Conservation (phyloP, 2,329 filamentous ascomycete genomes). For the Cytospora piceicola region DNA sequence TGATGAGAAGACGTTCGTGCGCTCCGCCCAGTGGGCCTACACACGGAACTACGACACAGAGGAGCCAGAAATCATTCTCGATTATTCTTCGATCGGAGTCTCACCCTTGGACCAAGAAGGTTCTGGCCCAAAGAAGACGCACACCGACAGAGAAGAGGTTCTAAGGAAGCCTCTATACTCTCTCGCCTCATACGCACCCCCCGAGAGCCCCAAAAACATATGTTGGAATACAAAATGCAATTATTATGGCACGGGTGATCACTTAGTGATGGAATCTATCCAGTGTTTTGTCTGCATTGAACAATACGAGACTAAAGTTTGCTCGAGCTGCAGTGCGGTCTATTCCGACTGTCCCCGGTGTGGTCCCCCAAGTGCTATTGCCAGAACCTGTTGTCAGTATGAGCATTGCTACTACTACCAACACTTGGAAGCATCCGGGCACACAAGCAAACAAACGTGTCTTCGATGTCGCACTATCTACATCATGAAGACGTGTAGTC, state of each 20-base stretch:
- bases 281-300: too few species aligned
- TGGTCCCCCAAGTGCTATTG: not conserved
- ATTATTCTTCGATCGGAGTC: not conserved
- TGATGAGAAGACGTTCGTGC: conserved; percentile 29
- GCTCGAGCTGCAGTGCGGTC: not conserved
- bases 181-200: not conserved
- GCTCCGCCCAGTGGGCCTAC: conserved; percentile 31
- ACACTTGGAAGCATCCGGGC: too few species aligned
- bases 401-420: not conserved
- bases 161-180: not conserved
- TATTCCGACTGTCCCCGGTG: conserved; percentile 10
- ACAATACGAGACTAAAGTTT: not conserved
- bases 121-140: not conserved
- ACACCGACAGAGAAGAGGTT: rapidly evolving
- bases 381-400: not conserved
- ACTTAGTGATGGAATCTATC: too few species aligned
- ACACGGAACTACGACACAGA: conserved; percentile 20
- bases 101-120: too few species aligned
- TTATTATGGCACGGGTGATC: not conserved
- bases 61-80: conserved; percentile 20
- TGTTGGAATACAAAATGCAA: not conserved
- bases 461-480: too few species aligned
- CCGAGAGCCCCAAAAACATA: too few species aligned
- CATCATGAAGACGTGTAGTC: not conserved
- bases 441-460: too few species aligned